phyloP scores from a whole-genome alignment of 108 stramenopile species.

The Cyclotella cryptica region DNA sequence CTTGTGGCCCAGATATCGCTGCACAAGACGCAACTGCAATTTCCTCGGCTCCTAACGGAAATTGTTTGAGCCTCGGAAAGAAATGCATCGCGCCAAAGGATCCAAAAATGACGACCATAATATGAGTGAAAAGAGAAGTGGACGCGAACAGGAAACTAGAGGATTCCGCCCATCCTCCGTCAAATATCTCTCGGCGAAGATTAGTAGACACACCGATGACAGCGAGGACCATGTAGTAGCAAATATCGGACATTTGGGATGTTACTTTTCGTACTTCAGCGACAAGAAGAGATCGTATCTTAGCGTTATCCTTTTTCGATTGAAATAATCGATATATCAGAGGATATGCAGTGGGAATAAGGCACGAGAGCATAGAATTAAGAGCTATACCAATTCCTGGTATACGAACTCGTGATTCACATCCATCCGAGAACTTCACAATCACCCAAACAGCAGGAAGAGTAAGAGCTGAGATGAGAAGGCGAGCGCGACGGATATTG shows the following conservation, averaged over 20 bases:
- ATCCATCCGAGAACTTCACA: constrained; percentile 3
- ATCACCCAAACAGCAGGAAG: constrained; percentile 15
- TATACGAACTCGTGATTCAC: constrained; percentile 14
- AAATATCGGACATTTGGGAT: constrained; percentile 26
- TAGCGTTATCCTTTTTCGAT: not conserved
- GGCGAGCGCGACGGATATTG: not conserved
- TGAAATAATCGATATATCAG: not conserved
- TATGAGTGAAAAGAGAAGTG: constrained; percentile 30
- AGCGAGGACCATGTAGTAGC: constrained; percentile 44
- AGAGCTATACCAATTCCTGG: constrained; percentile 59
- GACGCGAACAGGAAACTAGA: constrained; percentile 39
- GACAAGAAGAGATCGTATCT: constrained; percentile 2
- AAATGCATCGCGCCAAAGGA: constrained; percentile 28
- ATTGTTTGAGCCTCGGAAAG: constrained; percentile 18
- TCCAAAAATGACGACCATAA: constrained; percentile 25
- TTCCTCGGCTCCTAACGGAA: constrained; percentile 42
- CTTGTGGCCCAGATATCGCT: constrained; percentile 39
- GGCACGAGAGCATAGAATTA: constrained; percentile 50
- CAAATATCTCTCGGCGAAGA: constrained; percentile 7
- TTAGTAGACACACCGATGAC: constrained; percentile 37
- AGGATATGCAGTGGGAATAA: constrained; percentile 1
- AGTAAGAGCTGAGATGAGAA: not conserved
- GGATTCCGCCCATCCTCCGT: constrained; percentile 31
- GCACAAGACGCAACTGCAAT: constrained; percentile 42
- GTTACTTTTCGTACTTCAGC: constrained; percentile 17